phyloP scores from a whole-genome alignment of 1,284 basidiomycete species.

The Trichosporon sp. region DNA sequence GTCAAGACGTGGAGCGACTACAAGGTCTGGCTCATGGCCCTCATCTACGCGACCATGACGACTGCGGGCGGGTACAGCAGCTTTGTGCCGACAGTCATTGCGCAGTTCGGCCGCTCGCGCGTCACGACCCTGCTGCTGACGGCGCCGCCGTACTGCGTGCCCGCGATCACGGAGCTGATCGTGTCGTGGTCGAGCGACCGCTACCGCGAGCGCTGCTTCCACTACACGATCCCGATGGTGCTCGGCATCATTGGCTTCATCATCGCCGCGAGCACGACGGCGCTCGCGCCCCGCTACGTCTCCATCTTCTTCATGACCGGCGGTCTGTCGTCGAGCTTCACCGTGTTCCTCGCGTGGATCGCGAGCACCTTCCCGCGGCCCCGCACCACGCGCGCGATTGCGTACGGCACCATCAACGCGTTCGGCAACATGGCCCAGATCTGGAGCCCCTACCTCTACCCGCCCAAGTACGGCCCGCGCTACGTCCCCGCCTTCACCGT shows the following conservation, averaged over 20 bases:
- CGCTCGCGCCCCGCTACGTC: slow-evolving; percentile 32
- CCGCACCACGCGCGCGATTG: slow-evolving; percentile 35
- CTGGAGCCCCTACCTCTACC: slow-evolving; percentile 39
- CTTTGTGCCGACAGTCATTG: slow-evolving; percentile 33
- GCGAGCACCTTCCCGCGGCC: slow-evolving; percentile 39
- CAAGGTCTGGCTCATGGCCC: slow-evolving; percentile 23
- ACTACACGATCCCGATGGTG: slow-evolving; percentile 44
- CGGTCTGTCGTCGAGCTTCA: slow-evolving; percentile 33
- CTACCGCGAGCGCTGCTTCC: slow-evolving; percentile 39
- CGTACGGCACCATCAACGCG: slow-evolving; percentile 39
- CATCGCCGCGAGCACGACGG: slow-evolving; percentile 30
- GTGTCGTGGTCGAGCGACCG: slow-evolving; percentile 33
- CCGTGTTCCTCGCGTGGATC: slow-evolving; percentile 39
- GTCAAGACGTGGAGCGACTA: slow-evolving; percentile 12
- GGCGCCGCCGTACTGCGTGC: slow-evolving; percentile 32
- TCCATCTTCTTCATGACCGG: slow-evolving; percentile 34
- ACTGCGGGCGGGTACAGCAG: slow-evolving; percentile 30
- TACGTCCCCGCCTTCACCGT: slow-evolving; percentile 34
- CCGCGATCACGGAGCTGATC: slow-evolving; percentile 32
- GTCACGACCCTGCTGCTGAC: slow-evolving; percentile 38
- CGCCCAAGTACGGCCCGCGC: slow-evolving; percentile 24
- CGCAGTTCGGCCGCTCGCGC: slow-evolving; percentile 32
- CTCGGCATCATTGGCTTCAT: slow-evolving; percentile 42
- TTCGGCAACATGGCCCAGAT: slow-evolving; percentile 37
- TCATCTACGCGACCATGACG: slow-evolving; percentile 21